phyloP scores from a whole-genome alignment of 2,329 filamentous ascomycete genomes.

The Penicillium sp. region DNA sequence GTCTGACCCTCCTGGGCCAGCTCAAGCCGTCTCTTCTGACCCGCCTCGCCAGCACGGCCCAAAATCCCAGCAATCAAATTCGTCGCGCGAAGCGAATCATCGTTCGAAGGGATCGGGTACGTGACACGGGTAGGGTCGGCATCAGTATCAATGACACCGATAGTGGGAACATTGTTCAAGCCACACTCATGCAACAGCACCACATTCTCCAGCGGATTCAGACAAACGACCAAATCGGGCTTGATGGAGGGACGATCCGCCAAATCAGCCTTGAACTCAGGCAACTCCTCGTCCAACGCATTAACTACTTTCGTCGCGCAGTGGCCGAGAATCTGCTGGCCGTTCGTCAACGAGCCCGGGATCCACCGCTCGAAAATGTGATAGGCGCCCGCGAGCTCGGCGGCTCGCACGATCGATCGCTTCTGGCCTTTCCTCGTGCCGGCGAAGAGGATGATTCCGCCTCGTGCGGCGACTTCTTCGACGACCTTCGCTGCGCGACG shows the following conservation, averaged over 20 bases:
- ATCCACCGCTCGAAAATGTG: conserved; percentile 94
- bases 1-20: conserved; percentile 66
- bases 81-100: conserved; percentile 86
- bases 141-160: conserved; percentile 93
- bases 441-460: conserved; percentile 86
- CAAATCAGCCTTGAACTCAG: conserved; percentile 69
- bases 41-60: conserved; percentile 79
- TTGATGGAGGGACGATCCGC: conserved; percentile 68
- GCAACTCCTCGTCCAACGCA: conserved; percentile 67
- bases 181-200: conserved; percentile 90
- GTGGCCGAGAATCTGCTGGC: conserved; percentile 79
- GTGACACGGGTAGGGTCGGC: conserved; percentile 91
- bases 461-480: conserved; percentile 79
- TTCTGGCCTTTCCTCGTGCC: conserved; percentile 84
- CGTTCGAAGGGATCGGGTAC: conserved; percentile 94
- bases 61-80: conserved; percentile 83
- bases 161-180: conserved; percentile 84
- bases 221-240: conserved; percentile 87
- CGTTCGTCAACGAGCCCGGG: conserved; percentile 89
- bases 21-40: conserved; percentile 68
- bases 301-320: conserved; percentile 77
- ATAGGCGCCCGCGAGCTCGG: conserved; percentile 75
- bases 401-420: conserved; percentile 78
- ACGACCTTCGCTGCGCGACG: conserved; percentile 93
- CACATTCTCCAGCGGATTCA: conserved; percentile 94